These are phyloP conservation scores for Colletotrichum acutatum DNA, from an alignment of 2,329 filamentous ascomycete species.

Conservation along the genomic window DNA sequence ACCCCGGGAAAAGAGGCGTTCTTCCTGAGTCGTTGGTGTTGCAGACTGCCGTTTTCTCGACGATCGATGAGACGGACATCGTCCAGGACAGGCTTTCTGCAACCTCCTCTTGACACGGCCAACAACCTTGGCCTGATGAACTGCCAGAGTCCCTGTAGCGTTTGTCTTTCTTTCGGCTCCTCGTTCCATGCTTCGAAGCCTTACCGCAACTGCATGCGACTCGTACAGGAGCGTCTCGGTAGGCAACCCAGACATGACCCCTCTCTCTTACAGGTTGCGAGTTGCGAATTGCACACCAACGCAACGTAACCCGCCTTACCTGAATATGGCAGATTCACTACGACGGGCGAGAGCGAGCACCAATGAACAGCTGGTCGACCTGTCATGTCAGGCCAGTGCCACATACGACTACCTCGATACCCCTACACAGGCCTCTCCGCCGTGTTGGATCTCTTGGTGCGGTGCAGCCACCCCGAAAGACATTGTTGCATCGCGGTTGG, in stretches of 20 bases:
- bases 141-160: background rate
- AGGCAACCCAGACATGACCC: background rate
- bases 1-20: conserved; percentile 5
- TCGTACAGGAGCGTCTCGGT: background rate
- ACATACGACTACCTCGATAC: background rate
- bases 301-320: conserved; percentile 27
- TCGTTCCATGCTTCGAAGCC: background rate
- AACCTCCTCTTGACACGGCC: conserved; percentile 11
- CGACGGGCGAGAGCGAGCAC: background rate
- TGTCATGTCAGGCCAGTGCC: conserved; percentile 7
- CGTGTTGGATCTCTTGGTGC: conserved; percentile 32
- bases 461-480: conserved; percentile 22
- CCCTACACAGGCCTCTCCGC: conserved; percentile 19
- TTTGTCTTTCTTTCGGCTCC: background rate
- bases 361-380: conserved; percentile 11
- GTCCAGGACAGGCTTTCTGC: conserved; percentile 28
- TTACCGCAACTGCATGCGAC: conserved; percentile 7
- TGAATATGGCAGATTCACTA: conserved; percentile 25
- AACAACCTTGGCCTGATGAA: conserved; percentile 20
- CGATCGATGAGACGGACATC: conserved; percentile 27
- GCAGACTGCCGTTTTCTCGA: conserved; percentile 11
- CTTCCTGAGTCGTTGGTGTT: conserved; percentile 23
- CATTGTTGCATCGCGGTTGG: conserved; percentile 26
- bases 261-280: conserved; percentile 1
- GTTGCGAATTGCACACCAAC: conserved; percentile 24